A percentile compares a stretch with the other conserved stretches of the same genome.
These are phyloP conservation scores for Phytophthora sansomeana DNA, from an alignment of 352 stramenopile genomes.

Conservation along the genomic window DNA sequence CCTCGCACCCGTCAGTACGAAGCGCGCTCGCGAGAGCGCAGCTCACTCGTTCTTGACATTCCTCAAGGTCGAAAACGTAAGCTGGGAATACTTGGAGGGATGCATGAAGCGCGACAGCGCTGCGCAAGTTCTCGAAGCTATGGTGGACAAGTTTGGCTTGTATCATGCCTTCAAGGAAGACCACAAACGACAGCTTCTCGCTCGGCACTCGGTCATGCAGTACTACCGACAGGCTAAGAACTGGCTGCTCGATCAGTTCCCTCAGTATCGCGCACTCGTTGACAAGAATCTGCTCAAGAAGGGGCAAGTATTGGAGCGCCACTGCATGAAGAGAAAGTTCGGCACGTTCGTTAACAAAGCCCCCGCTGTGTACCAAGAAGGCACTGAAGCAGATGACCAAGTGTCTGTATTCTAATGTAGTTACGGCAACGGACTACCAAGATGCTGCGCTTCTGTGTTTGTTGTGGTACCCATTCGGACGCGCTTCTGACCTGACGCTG, in stretches of 20 bases:
- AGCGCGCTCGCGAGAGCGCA: conserved; percentile 9
- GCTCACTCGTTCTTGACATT: neutral
- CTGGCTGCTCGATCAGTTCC: conserved; percentile 26
- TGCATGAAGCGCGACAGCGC: conserved; percentile 12
- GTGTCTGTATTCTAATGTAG: conserved; percentile 18
- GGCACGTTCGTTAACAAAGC: conserved; percentile 12
- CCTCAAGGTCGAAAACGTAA: too few species aligned
- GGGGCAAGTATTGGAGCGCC: conserved; percentile 16
- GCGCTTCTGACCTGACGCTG: conserved; percentile 34
- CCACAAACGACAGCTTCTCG: conserved; percentile 11
- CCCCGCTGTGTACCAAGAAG: conserved; percentile 16
- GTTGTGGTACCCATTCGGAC: conserved; percentile 41
- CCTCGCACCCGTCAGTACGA: neutral
- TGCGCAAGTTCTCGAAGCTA: neutral
- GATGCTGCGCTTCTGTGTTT: conserved; percentile 24
- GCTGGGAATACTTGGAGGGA: too few species aligned
- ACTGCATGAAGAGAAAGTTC: conserved; percentile 18
- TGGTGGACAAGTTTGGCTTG: conserved; percentile 34
- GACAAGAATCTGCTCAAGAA: conserved; percentile 26
- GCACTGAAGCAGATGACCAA: conserved; percentile 4
- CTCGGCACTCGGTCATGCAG: conserved; percentile 26
- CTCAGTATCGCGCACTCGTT: conserved; percentile 2
- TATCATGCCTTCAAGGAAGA: conserved; percentile 29
- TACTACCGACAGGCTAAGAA: conserved; percentile 31
- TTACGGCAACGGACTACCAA: conserved; percentile 17